phyloP scores from a whole-genome alignment of 257 asterid genomes.

The Solanum lignicaule region DNA sequence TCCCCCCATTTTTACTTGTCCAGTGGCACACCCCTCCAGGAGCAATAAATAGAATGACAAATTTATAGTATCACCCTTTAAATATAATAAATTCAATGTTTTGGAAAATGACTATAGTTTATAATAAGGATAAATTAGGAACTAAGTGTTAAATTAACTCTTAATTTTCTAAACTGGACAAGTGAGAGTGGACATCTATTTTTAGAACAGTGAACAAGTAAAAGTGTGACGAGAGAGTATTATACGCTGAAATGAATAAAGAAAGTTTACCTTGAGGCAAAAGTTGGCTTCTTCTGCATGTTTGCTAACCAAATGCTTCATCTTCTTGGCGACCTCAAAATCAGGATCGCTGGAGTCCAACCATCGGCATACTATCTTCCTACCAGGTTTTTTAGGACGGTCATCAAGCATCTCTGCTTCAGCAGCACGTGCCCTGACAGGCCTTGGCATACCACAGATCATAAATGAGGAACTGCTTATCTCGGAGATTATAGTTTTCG shows the following conservation, averaged over 20 bases:
- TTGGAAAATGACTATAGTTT: neutral
- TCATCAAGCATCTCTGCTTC: constrained; percentile 55
- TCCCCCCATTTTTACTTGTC: neutral
- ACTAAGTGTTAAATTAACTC: neutral
- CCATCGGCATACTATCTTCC: constrained; percentile 46
- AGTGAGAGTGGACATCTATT: neutral
- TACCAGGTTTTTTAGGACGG: constrained; percentile 67
- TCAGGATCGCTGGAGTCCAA: constrained; percentile 49
- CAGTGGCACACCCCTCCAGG: neutral
- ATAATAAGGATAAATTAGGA: neutral
- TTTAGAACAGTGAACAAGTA: neutral
- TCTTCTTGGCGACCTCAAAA: constrained; percentile 37
- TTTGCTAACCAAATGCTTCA: constrained; percentile 26
- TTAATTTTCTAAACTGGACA: neutral
- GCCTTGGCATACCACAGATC: constrained; percentile 91
- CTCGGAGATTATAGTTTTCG: constrained; percentile 20
- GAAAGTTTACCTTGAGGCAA: constrained; percentile 37
- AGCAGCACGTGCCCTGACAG: constrained; percentile 54
- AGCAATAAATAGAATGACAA: neutral
- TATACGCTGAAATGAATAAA: neutral
- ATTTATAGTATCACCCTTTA: neutral
- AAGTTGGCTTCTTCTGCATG: constrained; percentile 54
- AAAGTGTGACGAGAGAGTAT: neutral
- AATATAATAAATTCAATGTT: neutral
- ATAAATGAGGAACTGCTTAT: constrained; percentile 41